Percentiles rank a stretch among this genome's conserved stretches.
These are phyloP conservation scores for Phytophthora pinifolia DNA, from an alignment of 352 stramenopile genomes.

Conservation along the genomic window DNA sequence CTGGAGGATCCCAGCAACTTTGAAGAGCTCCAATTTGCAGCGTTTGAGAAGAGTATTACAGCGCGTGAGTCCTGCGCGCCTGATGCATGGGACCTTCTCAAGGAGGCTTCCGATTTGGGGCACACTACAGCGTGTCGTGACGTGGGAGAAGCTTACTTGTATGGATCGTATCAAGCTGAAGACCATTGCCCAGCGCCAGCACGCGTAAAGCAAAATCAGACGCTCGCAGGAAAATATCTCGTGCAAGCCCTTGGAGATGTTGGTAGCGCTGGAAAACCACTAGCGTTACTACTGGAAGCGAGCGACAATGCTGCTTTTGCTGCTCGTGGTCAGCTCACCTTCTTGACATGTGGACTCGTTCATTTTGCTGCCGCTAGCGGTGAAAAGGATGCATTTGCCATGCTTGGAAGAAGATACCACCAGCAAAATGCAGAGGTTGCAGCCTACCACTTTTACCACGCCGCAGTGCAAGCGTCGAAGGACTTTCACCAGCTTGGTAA, in stretches of 20 bases:
- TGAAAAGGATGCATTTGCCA: slow-evolving; percentile 45
- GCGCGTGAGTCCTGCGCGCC: slow-evolving; percentile 21
- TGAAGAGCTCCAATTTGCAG: slow-evolving; percentile 3
- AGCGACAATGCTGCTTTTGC: not conserved
- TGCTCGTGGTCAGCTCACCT: not conserved
- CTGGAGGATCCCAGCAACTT: slow-evolving; percentile 6
- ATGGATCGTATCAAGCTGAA: slow-evolving; percentile 25
- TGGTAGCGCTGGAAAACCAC: slow-evolving; percentile 26
- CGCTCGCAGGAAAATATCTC: slow-evolving; percentile 19
- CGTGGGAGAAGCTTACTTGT: slow-evolving; percentile 40
- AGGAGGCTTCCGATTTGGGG: slow-evolving; percentile 39
- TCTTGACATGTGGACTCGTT: slow-evolving; percentile 41
- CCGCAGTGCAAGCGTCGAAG: slow-evolving; percentile 41
- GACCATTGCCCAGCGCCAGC: slow-evolving; percentile 14
- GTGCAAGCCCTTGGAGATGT: slow-evolving; percentile 17
- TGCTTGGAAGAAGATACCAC: slow-evolving; percentile 55
- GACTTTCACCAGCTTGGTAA: slow-evolving; percentile 71
- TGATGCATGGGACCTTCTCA: slow-evolving; percentile 30
- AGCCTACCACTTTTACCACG: slow-evolving; percentile 63
- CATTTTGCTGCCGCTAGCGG: slow-evolving; percentile 51
- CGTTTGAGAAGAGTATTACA: slow-evolving; percentile 16
- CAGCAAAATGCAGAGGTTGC: slow-evolving; percentile 32
- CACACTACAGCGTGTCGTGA: slow-evolving; percentile 28
- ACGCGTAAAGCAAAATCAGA: slow-evolving; percentile 25
- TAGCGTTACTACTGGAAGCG: slow-evolving; percentile 27